Evolutionary conservation across 2,329 filamentous ascomycete species (phyloP).

Genomic region (Colletotrichum magnum): DNA sequence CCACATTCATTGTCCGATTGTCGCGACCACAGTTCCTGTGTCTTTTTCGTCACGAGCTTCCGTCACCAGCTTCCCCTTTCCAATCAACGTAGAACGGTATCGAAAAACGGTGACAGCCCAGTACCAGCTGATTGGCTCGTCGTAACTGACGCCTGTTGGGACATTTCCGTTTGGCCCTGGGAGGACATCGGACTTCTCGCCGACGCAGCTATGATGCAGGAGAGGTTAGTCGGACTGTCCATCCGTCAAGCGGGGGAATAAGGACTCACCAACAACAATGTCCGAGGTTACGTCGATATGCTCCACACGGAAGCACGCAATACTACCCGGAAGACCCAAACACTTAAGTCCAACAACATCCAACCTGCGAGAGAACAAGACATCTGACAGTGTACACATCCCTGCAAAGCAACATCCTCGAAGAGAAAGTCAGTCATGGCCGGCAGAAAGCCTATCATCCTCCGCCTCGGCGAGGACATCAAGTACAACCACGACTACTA

Average conservation of each 20-base stretch:
- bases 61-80: no score
- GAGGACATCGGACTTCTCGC: slow-evolving; percentile 28
- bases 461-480: slow-evolving; percentile 62
- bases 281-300: not conserved
- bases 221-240: no score
- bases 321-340: not conserved
- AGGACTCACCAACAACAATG: not conserved
- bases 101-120: no score
- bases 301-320: slow-evolving; percentile 19
- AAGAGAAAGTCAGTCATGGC: not conserved
- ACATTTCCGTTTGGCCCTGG: not conserved
- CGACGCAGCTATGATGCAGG: not conserved
- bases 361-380: not conserved
- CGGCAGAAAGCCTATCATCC: slow-evolving; percentile 51
- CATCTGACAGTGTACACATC: not conserved
- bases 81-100: no score
- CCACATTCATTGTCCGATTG: no score
- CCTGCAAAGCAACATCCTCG: not conserved
- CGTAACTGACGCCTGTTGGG: no score
- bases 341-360: slow-evolving; percentile 10
- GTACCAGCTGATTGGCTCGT: no score
- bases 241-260: not conserved
- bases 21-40: no score
- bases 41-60: no score
- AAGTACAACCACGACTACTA: slow-evolving; percentile 62